Evolutionary conservation across 805 yeast species (phyloP), one percentile per base, ranked within the genome.

Genomic region (Lachancea quebecensis): DNA sequence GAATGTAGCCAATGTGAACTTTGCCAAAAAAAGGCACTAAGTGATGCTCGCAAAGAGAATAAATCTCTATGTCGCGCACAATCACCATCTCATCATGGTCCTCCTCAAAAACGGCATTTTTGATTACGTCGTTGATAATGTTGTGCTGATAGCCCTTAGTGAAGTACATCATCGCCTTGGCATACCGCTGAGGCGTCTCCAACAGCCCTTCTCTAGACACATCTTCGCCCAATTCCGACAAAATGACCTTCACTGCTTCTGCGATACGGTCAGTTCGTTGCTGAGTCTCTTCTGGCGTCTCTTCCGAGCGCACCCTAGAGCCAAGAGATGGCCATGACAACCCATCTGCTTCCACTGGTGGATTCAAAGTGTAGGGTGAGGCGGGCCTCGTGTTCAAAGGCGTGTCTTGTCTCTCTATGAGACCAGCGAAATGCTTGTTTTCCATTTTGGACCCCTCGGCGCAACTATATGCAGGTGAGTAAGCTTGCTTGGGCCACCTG

Each of bases 61-160:
- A 85, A 44, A 93, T 78, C 56, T 88, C 96, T 47, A 93, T 93
- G 65, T 93, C 97, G 60, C 91, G 77, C 21, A 93, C 99, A 52
- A 93, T 90, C 39, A 93, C 98, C 98, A 93, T 93, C 62, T 93
- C 99, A 64, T 93, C 98, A 62, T 93, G 99, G 62, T 93, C 95
- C 64, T 93, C 98, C 64, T 93, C 97, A 57, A 93, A 93, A 6
- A 93, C 95, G 0, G 99, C 99, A 49, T 90, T 75, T 57, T 93
- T 91, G 59, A 93, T 85, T 25, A 89, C 96, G 60, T 87, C 95
- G 40, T 64, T 64, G 50, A 86, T 75, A 49, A 93, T 84, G 63
- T 89, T 90, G 55, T 90, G 95, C 66, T 91, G 96, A 61, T 93
- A 93, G 17, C 99, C 99, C 62, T 88, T 87, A 16, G 99, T 93